Conservation (phyloP, 1,139 yeast genomes). For the Diutina siamensis region DNA sequence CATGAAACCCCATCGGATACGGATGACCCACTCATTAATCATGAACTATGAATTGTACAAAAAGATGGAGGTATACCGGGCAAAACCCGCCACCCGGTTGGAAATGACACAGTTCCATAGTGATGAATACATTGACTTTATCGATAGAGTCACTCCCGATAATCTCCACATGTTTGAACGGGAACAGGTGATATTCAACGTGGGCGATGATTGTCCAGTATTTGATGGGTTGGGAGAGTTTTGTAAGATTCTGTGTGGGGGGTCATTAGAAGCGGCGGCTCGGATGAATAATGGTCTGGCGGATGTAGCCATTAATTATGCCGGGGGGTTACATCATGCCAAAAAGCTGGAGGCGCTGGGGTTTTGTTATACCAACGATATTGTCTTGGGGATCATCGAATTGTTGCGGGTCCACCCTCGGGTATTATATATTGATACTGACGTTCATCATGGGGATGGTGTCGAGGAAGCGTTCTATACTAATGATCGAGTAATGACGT, state of each 20-base stretch:
- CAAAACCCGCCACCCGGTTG: constrained; percentile 3
- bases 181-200: constrained; percentile 4
- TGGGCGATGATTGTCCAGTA: constrained; percentile 4
- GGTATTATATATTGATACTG: constrained; percentile 3
- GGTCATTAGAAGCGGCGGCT: constrained; percentile 1
- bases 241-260: constrained; percentile 4
- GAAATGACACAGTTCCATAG: constrained; percentile 5
- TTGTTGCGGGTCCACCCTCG: constrained; percentile 1
- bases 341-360: constrained; percentile 5
- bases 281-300: constrained; percentile 5
- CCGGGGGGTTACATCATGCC: constrained; percentile 4
- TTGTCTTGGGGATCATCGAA: constrained; percentile 4
- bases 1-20: constrained; percentile 5
- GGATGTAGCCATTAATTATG: constrained; percentile 4
- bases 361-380: constrained; percentile 5
- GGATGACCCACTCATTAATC: constrained; percentile 5
- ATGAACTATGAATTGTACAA: constrained; percentile 5
- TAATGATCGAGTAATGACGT: constrained; percentile 4
- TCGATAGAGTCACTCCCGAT: constrained; percentile 3
- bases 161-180: constrained; percentile 5
- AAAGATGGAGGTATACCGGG: constrained; percentile 5
- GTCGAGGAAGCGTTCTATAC: constrained; percentile 5
- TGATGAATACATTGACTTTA: constrained; percentile 4
- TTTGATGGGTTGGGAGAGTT: constrained; percentile 5
- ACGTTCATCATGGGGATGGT: constrained; percentile 6